Percentiles rank a stretch among this genome's conserved stretches.
Evolutionary conservation across 805 yeast species (phyloP).

Genomic region (Myxozyma sirexii): DNA sequence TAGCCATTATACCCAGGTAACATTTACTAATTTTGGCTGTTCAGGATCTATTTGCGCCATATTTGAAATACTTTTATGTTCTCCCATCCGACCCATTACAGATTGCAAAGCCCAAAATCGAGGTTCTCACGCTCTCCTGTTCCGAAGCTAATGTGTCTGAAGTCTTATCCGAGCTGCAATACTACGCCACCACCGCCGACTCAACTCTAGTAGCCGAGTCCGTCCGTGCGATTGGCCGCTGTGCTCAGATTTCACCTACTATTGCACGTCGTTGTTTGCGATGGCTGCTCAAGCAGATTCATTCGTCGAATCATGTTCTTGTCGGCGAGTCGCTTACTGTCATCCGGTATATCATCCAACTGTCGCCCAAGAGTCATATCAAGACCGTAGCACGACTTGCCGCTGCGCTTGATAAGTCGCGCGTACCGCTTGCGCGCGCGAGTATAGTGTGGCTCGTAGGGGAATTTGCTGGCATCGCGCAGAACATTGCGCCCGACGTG

Average conservation of each 20-base stretch:
- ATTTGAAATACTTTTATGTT: slow-evolving; percentile 50
- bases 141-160: slow-evolving; percentile 54
- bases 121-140: slow-evolving; percentile 61
- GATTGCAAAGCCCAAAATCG: slow-evolving; percentile 58
- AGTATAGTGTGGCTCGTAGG: slow-evolving; percentile 91
- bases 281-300: slow-evolving; percentile 62
- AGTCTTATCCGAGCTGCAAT: slow-evolving; percentile 65
- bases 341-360: slow-evolving; percentile 70
- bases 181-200: slow-evolving; percentile 48
- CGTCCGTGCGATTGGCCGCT: slow-evolving; percentile 62
- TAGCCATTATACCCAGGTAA: too few species aligned
- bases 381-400: slow-evolving; percentile 54
- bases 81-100: slow-evolving; percentile 55
- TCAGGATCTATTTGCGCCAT: slow-evolving; percentile 42
- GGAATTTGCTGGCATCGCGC: slow-evolving; percentile 59
- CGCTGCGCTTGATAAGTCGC: slow-evolving; percentile 38
- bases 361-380: slow-evolving; percentile 55
- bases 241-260: slow-evolving; percentile 54
- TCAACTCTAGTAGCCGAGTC: slow-evolving; percentile 49
- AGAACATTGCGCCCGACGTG: slow-evolving; percentile 71
- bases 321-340: slow-evolving; percentile 72
- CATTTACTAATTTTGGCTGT: too few species aligned
- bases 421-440: slow-evolving; percentile 60
- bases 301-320: slow-evolving; percentile 42
- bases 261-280: slow-evolving; percentile 59